These are phyloP conservation scores for Paraphysoderma sedebokerense DNA, from an alignment of 371 early-diverging fungal genomes.

Conservation along the genomic window DNA sequence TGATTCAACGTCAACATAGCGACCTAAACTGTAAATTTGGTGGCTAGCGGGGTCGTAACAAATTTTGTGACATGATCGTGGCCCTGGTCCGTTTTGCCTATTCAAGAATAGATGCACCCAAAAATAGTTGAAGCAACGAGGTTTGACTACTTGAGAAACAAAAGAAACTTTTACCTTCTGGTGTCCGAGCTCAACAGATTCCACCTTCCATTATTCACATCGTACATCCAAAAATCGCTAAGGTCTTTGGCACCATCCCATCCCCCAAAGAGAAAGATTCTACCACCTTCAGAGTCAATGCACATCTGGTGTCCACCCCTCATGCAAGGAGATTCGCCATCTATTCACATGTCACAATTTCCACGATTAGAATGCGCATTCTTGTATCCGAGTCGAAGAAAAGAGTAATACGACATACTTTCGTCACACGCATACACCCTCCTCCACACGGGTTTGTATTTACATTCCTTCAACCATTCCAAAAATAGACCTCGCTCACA, in stretches of 20 bases:
- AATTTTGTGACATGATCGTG: slow-evolving; percentile 84
- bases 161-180: slow-evolving; percentile 20
- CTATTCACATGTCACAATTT: slow-evolving; percentile 1
- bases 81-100: slow-evolving; percentile 70
- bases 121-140: no score
- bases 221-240: slow-evolving; percentile 78
- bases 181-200: slow-evolving; percentile 54
- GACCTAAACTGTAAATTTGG: slow-evolving; percentile 66
- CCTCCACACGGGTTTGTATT: slow-evolving; percentile 59
- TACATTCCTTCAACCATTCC: slow-evolving; percentile 37
- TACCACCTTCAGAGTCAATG: slow-evolving; percentile 42
- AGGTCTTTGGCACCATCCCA: slow-evolving; percentile 84
- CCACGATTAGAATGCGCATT: no score
- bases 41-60: slow-evolving; percentile 58
- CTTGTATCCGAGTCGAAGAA: no score
- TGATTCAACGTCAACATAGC: slow-evolving; percentile 59
- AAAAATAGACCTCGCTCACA: slow-evolving; percentile 39
- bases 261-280: slow-evolving; percentile 86
- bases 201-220: slow-evolving; percentile 46
- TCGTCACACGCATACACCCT: slow-evolving; percentile 17
- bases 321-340: slow-evolving; percentile 25
- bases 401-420: neutral
- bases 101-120: neutral
- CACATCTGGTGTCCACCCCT: slow-evolving; percentile 97
- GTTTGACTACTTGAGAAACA: no score